Evolutionary conservation across 2,329 filamentous ascomycete genomes (phyloP), one percentile per base, ranked within the genome.

Genomic region (Trichophyton benhamiae): DNA sequence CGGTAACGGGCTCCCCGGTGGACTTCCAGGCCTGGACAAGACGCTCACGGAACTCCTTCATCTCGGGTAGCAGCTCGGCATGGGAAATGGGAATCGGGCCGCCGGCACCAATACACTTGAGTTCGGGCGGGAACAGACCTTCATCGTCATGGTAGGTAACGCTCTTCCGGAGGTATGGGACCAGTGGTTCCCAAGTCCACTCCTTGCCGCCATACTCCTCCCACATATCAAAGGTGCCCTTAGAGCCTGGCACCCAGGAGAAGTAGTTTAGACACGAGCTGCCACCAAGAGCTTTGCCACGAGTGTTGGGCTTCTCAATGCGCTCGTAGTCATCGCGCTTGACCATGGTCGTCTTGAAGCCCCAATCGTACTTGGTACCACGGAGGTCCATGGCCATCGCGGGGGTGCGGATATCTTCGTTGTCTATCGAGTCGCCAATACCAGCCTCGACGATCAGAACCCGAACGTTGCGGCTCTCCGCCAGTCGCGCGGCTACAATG

Each of bases 251-350:
- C 3, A 84, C 76, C 83, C 83, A 86, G 13, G 82, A 84, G 70
- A 81, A 85, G 69, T 86, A 87, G 72, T 87, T 87, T 57, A 83
- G 69, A 44, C 75, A 80, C 0, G 78, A 80, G 63, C 79, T 82
- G 15, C 83, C 83, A 41, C 83, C 83, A 0, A 86, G 79, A 1
- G 76, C 76, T 70, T 83, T 83, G 8, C 83, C 80, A 46, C 83
- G 78, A 8, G 82, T 84, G 68, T 85, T 85, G 53, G 82, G 82
- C 73, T 85, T 84, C 68, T 86, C 82, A 42, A 85, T 74, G 9
- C 83, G 80, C 58, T 80, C 79, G 67, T 85, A 85, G 66, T 85
- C 60, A 36, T 58, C 53, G 5, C 55, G 60, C 13, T 83, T 77
- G 68, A 85, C 78, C 72, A 86, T 79, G 33, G 81, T 84, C 1